Base-by-base conservation (phyloP, 2,329 filamentous ascomycete species). In the Phyllachora maydis region DNA sequence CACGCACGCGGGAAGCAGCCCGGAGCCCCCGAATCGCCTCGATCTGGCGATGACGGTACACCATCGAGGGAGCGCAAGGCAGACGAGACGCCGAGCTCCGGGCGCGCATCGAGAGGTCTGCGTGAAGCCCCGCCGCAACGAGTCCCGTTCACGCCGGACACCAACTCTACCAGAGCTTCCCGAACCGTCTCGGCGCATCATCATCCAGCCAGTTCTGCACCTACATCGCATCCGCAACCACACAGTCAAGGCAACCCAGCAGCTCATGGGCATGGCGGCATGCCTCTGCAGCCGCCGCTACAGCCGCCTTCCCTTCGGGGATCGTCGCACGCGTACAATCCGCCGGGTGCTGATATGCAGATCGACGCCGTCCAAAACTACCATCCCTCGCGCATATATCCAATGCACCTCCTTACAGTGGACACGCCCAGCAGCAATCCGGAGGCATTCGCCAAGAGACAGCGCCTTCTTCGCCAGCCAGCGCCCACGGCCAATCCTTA, bases 81-180 rank as follows among this genome's bases (percentile, higher is more conserved):
- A 3, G 50, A 53, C 26, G 61, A 65, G 23, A 50, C 55, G 9
- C 54, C 58, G 13, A 42, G 52, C 7, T 64, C 63, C 4, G 59
- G 54, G 20, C 54, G 67, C 30, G 64, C 63, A 11, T 70, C 66
- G 3, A 53, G 70, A 30, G 73, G 69, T 18, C 52, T 83, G 23
- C 63, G 81, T 32, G 77, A 88, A 43, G 77, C 78, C n/a, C 81
- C 81, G 14, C 73, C 79, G 1, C 79, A 83, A 40, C 62, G 79
- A 31, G 69, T 83, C 24, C 70, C 88, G 24, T 90, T 85, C 45
- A 78, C 88, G 41, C 79, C 79, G 15, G 79, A 90, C 36, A 69
- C 70, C 7, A n/a, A n/a, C n/a, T 54, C 72, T 4, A 53, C n/a
- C n/a, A n/a, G n/a, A n/a, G n/a, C n/a, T n/a, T n/a, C n/a, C n/a